A percentile compares a stretch with the other conserved stretches of the same genome.
phyloP scores from a whole-genome alignment of 2,329 filamentous ascomycete species.

The Paracamarosporium sp. region DNA sequence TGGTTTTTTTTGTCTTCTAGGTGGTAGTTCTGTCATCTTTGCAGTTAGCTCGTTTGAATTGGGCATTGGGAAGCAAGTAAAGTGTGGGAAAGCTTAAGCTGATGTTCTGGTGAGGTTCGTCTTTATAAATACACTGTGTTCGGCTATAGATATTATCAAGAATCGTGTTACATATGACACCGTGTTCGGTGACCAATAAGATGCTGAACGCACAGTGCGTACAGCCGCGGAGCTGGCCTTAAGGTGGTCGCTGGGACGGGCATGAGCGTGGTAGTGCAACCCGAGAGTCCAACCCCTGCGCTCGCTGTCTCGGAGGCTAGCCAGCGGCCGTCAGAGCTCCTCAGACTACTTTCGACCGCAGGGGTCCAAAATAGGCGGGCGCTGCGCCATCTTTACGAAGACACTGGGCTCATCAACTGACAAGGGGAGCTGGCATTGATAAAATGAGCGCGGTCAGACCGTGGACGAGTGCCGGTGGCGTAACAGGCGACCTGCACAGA shows the following conservation, averaged over 20 bases:
- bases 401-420: not conserved
- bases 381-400: not conserved
- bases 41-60: not conserved
- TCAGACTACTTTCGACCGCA: not conserved
- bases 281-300: too few species aligned
- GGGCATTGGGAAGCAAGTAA: not conserved
- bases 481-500: not conserved
- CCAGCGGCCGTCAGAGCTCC: not conserved
- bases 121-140: too few species aligned
- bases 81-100: too few species aligned
- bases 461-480: not conserved
- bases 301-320: too few species aligned
- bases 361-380: not conserved
- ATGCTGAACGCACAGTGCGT: slow-evolving; percentile 1
- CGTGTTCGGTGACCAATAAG: not conserved
- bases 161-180: not conserved
- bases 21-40: not conserved
- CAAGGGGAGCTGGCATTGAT: too few species aligned
- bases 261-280: too few species aligned
- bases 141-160: too few species aligned
- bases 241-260: too few species aligned
- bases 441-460: too few species aligned
- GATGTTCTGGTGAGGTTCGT: too few species aligned
- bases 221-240: too few species aligned
- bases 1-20: not conserved